phyloP scores from a whole-genome alignment of 2,329 filamentous ascomycete genomes.

The Trichoderma sp. region DNA sequence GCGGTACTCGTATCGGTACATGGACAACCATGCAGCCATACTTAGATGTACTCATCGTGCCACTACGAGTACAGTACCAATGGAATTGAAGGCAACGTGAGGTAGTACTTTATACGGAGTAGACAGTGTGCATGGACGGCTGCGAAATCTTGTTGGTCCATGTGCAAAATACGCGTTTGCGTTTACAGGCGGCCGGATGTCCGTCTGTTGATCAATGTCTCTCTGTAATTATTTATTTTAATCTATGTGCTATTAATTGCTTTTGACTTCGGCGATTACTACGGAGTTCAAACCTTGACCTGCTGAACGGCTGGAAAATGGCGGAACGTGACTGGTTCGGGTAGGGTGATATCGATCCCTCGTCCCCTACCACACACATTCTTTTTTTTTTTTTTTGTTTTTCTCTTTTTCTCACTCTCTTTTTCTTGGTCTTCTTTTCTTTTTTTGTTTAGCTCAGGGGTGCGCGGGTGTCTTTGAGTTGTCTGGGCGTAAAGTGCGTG shows the following conservation, averaged over 20 bases:
- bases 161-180: not conserved
- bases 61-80: not conserved
- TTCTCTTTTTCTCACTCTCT: not conserved
- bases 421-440: not conserved
- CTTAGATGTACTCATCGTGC: not conserved
- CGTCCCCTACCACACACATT: not conserved
- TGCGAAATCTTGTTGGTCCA: not conserved
- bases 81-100: not conserved
- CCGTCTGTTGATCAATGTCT: not conserved
- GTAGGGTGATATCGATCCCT: not conserved
- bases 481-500: not conserved
- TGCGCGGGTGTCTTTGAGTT: not conserved
- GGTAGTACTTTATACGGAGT: not conserved
- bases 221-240: not conserved
- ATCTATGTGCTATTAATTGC: not conserved
- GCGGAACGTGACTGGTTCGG: constrained; percentile 3
- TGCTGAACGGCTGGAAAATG: not conserved
- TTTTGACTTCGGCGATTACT: not conserved
- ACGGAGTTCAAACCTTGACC: constrained; percentile 2
- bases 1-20: not conserved
- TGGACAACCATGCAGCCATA: not conserved
- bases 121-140: not conserved
- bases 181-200: not conserved
- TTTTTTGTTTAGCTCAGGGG: constrained; percentile 10
- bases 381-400: not conserved